Conservation (phyloP, 805 yeast species). For the Starmerella geochares region DNA sequence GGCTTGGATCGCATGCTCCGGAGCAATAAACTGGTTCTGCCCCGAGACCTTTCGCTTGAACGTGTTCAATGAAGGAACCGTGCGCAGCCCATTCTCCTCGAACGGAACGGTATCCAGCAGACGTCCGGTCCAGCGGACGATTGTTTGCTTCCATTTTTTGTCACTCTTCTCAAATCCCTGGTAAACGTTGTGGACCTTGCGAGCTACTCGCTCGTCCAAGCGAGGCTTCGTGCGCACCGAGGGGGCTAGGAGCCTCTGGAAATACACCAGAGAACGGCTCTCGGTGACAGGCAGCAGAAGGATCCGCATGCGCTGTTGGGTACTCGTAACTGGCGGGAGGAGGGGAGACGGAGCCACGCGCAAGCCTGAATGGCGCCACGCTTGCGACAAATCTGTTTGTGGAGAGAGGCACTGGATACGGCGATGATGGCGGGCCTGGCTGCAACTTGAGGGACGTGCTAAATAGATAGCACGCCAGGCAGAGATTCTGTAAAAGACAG, state of each 20-base stretch:
- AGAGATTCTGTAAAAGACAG: too few species aligned
- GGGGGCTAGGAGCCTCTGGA: constrained; percentile 44
- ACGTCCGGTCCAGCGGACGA: constrained; percentile 45
- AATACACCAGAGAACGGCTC: constrained; percentile 51
- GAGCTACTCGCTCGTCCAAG: constrained; percentile 37
- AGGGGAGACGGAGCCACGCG: neutral
- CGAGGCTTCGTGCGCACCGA: constrained; percentile 32
- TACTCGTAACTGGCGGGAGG: neutral
- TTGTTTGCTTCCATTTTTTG: constrained; percentile 44
- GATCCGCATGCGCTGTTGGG: constrained; percentile 39
- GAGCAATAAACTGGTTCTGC: constrained; percentile 23
- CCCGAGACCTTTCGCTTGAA: constrained; percentile 43
- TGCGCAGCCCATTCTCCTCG: constrained; percentile 62
- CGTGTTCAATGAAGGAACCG: constrained; percentile 61
- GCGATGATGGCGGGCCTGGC: neutral
- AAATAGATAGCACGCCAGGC: neutral
- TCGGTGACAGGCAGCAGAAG: constrained; percentile 64
- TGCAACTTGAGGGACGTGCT: neutral
- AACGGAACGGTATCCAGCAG: constrained; percentile 61
- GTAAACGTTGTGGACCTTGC: constrained; percentile 54
- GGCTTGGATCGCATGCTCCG: constrained; percentile 14
- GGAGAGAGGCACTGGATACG: neutral
- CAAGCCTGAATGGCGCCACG: constrained; percentile 1
- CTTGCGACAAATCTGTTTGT: neutral
- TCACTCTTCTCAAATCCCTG: constrained; percentile 46